Conservation (phyloP, 768 basidiomycete genomes). For the Lentinula raphanica region DNA sequence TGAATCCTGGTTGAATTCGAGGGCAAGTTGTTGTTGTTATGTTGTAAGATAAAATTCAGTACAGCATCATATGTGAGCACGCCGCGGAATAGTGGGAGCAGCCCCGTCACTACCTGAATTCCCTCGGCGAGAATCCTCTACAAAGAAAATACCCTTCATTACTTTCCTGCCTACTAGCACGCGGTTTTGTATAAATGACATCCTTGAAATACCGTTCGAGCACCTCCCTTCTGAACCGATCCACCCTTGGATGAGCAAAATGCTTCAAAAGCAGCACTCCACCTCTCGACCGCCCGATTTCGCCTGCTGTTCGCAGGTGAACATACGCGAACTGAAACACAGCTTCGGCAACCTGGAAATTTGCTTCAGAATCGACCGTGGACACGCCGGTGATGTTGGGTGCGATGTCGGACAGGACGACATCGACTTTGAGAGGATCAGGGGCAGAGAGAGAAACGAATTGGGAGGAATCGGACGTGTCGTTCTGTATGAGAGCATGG, state of each 20-base stretch:
- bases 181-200: conserved; percentile 73
- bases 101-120: not conserved
- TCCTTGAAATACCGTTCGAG: conserved; percentile 61
- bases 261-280: conserved; percentile 72
- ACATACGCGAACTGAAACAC: conserved; percentile 63
- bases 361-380: conserved; percentile 57
- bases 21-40: no score
- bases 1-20: no score
- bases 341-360: conserved; percentile 68
- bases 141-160: conserved; percentile 87
- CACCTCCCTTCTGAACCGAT: conserved; percentile 54
- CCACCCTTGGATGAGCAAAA: conserved; percentile 70
- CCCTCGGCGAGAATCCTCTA: conserved; percentile 42
- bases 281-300: conserved; percentile 36
- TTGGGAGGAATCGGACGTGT: conserved; percentile 18
- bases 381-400: conserved; percentile 74
- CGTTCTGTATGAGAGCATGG: conserved; percentile 28
- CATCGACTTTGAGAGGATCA: conserved; percentile 49
- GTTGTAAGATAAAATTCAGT: no score
- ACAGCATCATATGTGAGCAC: no score
- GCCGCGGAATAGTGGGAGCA: no score
- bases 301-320: conserved; percentile 45
- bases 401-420: conserved; percentile 90
- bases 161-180: conserved; percentile 72
- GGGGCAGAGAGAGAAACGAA: conserved; percentile 17